Evolutionary conservation across 345 rosid genomes (phyloP).

Genomic region (Clarkia xantiana): DNA sequence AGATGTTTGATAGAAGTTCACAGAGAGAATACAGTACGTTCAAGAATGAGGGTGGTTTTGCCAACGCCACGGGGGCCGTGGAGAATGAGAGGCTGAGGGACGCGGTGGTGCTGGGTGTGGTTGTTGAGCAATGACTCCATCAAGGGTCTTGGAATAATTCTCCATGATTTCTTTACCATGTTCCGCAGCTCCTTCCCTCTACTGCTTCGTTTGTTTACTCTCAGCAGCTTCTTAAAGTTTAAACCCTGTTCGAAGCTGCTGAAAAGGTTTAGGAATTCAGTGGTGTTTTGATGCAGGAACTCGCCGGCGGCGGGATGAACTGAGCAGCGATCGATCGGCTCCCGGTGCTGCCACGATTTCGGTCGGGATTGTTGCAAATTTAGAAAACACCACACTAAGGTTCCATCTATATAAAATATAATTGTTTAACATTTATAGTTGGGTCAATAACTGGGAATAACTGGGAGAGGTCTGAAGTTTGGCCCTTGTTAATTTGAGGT

Average conservation of each 20-base stretch:
- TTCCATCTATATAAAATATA: too few relatives aligned
- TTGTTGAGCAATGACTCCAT: constrained; percentile 78
- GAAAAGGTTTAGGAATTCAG: too few relatives aligned
- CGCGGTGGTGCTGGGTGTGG: constrained; percentile 94
- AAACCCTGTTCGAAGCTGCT: not conserved
- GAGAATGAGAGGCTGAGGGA: constrained; percentile 81
- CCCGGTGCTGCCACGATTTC: too few relatives aligned
- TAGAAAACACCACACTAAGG: too few relatives aligned
- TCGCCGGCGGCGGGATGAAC: too few relatives aligned
- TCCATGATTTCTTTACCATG: constrained; percentile 87
- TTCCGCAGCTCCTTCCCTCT: not conserved
- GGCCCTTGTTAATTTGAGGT: too few relatives aligned
- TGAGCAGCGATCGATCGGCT: too few relatives aligned
- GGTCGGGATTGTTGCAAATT: too few relatives aligned
- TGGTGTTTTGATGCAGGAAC: too few relatives aligned
- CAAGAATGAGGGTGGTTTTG: constrained; percentile 85
- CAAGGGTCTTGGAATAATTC: constrained; percentile 64
- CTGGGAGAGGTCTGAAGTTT: too few relatives aligned
- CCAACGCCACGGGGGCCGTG: constrained; percentile 98
- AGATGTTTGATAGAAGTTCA: constrained; percentile 7
- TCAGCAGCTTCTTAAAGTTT: constrained; percentile 8
- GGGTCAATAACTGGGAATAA: too few relatives aligned
- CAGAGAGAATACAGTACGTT: constrained; percentile 25
- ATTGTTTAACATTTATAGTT: too few relatives aligned
- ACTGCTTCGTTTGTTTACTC: constrained; percentile 4